Conservation (phyloP, 345 rosid species). For the Microcos paniculata region DNA sequence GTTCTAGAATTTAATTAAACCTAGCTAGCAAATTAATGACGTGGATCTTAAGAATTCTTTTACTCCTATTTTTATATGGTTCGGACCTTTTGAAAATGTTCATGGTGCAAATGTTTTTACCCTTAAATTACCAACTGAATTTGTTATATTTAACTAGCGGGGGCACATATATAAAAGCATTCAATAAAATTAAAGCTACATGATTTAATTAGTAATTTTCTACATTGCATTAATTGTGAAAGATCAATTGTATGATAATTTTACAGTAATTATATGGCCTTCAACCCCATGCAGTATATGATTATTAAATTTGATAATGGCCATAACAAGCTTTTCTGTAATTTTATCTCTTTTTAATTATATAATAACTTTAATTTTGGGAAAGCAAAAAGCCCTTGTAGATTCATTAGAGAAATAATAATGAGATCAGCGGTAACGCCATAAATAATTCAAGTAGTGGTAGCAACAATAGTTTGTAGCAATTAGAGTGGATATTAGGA, state of each 20-base stretch:
- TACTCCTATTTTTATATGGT: no score
- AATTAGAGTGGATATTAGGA: slow-evolving; percentile 6
- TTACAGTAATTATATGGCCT: slow-evolving; percentile 18
- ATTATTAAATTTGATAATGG: slow-evolving; percentile 2
- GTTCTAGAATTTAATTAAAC: neutral
- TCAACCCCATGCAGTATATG: slow-evolving; percentile 34
- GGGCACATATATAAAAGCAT: neutral
- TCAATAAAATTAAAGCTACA: neutral
- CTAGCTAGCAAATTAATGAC: neutral
- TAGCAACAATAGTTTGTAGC: neutral
- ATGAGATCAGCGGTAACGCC: neutral
- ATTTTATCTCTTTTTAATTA: no score
- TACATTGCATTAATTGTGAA: neutral
- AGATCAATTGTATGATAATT: neutral
- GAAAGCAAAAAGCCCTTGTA: neutral
- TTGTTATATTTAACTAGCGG: neutral
- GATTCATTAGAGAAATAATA: neutral
- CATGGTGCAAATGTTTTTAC: neutral
- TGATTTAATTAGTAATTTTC: neutral
- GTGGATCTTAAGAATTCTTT: no score
- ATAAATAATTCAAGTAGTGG: neutral
- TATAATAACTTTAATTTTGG: neutral
- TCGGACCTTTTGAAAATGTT: no score
- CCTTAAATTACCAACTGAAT: neutral
- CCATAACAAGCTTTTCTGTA: no score